Evolutionary conservation across 2,329 filamentous ascomycete genomes (phyloP), one percentile per base, ranked within the genome.

Genomic region (Acrocalymma vagum): DNA sequence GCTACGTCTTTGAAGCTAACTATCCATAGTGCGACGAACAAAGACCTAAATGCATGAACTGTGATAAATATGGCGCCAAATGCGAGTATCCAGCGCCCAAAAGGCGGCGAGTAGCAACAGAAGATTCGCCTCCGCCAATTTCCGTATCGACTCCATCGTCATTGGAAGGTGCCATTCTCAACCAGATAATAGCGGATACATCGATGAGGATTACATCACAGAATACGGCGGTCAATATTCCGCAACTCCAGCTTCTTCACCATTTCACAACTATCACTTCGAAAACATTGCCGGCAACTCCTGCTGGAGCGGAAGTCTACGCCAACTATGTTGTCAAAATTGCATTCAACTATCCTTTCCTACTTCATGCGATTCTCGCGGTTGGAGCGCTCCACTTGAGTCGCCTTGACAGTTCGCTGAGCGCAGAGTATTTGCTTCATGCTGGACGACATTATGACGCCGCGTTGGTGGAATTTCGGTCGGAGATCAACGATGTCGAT

Each of bases 301-400:
- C 54, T 3, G 48, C 48, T 5, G 47, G 53, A 6, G 48, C 58
- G 25, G 51, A 45, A 6, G 42, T 65, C 6, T 59, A 43, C 28
- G 41, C 50, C 4, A 49, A 42, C 7, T 38, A 43, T 24, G 40
- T 72, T n/a, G 53, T 62, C 22, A 54, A 63, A 20, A 47, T 70
- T 18, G 71, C 71, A 2, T 71, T 74, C 32, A 62, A 70, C 5
- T 68, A 72, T 45, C 63, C 71, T 3, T 77, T 73, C 29, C 58
- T 77, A n/a, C 58, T 78, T 9, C 69, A 76, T 41, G 68, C 66
- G 20, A 57, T 76, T 9, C 60, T 77, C 4, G 73, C 74, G 5
- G 52, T 77, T 8, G 65, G 73, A 5, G 72, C 74, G 6, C 58
- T 77, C 14, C 75, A 78, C 38, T 49, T 75, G 10, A 70, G 69